phyloP scores from a whole-genome alignment of 1,284 basidiomycete genomes.

The Xerocomus amazonicus region DNA sequence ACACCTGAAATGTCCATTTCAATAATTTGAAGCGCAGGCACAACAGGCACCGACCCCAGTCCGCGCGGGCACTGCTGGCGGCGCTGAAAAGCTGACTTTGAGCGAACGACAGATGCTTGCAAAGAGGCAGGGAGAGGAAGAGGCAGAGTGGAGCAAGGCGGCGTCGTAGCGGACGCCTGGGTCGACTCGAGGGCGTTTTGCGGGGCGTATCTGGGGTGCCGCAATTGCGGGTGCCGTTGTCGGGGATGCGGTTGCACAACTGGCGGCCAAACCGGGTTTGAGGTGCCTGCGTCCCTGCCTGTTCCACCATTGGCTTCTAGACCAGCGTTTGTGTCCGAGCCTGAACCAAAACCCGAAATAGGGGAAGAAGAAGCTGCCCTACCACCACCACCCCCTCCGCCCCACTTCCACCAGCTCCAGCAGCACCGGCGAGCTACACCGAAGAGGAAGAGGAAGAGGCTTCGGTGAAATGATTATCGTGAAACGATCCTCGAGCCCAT shows the following conservation, averaged over 20 bases:
- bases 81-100: conserved; percentile 82
- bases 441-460: too few species aligned
- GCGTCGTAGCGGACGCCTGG: conserved; percentile 46
- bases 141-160: conserved; percentile 65
- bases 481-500: too few species aligned
- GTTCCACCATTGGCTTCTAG: conserved; percentile 32
- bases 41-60: conserved; percentile 33
- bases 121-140: conserved; percentile 81
- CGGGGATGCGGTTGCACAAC: conserved; percentile 19
- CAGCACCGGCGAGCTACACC: too few species aligned
- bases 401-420: too few species aligned
- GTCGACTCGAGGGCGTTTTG: conserved; percentile 35
- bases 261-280: conserved; percentile 34
- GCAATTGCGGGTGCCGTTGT: conserved; percentile 24
- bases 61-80: conserved; percentile 26
- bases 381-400: too few species aligned
- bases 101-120: conserved; percentile 83
- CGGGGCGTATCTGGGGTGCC: conserved; percentile 36
- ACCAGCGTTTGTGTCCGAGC: too few species aligned
- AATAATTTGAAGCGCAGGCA: conserved; percentile 42
- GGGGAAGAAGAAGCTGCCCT: too few species aligned
- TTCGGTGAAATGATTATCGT: too few species aligned
- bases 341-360: too few species aligned
- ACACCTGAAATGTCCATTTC: conserved; percentile 83
- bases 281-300: conserved; percentile 32